Evolutionary conservation across 768 basidiomycete species (phyloP).

Genomic region (Scleroderma citrinum): DNA sequence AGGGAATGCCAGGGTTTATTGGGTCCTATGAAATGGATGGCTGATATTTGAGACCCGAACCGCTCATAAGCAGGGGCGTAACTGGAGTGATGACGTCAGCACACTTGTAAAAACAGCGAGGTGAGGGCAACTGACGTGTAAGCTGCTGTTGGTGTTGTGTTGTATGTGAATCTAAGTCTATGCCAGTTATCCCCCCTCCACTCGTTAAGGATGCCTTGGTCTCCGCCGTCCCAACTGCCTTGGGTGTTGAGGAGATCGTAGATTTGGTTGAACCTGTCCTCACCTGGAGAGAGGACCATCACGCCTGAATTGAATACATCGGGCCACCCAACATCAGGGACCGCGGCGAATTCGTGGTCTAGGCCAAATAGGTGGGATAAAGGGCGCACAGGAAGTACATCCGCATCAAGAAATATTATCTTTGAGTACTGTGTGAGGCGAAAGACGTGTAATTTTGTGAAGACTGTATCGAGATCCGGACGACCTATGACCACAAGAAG

Average conservation of each 20-base stretch:
- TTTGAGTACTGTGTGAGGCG: conserved; percentile 84
- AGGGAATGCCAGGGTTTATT: conserved; percentile 92
- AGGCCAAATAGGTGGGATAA: conserved; percentile 88
- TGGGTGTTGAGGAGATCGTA: conserved; percentile 63
- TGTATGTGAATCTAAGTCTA: conserved; percentile 94
- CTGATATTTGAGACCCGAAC: conserved; percentile 80
- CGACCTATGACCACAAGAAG: conserved; percentile 56
- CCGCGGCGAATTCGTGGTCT: conserved; percentile 83
- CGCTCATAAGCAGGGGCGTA: conserved; percentile 97
- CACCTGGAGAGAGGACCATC: conserved; percentile 76
- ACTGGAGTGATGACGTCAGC: conserved; percentile 36
- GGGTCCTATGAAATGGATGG: conserved; percentile 92
- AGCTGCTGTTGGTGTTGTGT: conserved; percentile 94
- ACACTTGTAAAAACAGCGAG: conserved; percentile 20
- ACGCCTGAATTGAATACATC: conserved; percentile 99
- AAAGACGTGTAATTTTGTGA: conserved; percentile 96
- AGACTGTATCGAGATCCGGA: conserved; percentile 85
- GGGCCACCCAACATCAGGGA: conserved; percentile 98
- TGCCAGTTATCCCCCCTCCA: conserved; percentile 88
- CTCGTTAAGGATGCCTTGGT: conserved; percentile 96
- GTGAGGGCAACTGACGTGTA: conserved; percentile 71
- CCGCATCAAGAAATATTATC: conserved; percentile 88
- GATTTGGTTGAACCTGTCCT: conserved; percentile 77
- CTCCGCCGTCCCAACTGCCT: conserved; percentile 97
- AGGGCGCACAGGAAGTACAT: conserved; percentile 82